Evolutionary conservation across 371 early-diverging fungal genomes (phyloP).

Genomic region (Syncephalastrum contaminatum): DNA sequence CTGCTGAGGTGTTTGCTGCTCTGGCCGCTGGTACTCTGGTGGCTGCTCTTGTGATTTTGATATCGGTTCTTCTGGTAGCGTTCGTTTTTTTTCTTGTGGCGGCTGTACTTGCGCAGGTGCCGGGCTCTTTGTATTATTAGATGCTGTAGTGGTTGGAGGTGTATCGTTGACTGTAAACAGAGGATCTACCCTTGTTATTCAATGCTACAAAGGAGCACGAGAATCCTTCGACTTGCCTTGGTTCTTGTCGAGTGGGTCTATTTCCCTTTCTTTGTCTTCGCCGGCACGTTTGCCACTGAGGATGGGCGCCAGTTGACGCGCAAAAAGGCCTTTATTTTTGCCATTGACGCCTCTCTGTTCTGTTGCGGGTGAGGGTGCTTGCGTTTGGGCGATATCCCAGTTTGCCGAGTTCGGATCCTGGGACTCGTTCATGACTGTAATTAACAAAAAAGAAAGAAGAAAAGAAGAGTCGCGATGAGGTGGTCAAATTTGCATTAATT

Average conservation of each 20-base stretch:
- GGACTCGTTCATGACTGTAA: not conserved
- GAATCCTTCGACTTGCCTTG: conserved; percentile 3
- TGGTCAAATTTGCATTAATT: not conserved
- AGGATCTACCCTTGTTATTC: too few relatives aligned
- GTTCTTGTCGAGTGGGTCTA: too few relatives aligned
- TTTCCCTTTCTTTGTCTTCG: not conserved
- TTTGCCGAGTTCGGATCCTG: not conserved
- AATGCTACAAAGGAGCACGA: too few relatives aligned
- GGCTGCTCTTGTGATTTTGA: too few relatives aligned
- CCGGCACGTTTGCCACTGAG: conserved; percentile 15
- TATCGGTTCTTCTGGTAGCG: too few relatives aligned
- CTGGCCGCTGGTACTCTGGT: too few relatives aligned
- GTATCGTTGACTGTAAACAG: too few relatives aligned
- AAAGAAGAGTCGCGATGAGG: not conserved
- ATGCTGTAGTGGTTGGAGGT: too few relatives aligned
- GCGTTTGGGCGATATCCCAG: conserved; percentile 1
- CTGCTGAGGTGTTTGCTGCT: too few relatives aligned
- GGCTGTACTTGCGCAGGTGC: too few relatives aligned
- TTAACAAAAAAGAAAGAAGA: not conserved
- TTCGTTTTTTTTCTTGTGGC: too few relatives aligned
- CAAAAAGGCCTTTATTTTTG: conserved; percentile 1
- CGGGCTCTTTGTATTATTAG: too few relatives aligned
- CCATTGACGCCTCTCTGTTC: not conserved
- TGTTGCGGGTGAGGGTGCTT: not conserved
- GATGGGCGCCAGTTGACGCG: conserved; percentile 20